Evolutionary conservation across 2,329 filamentous ascomycete species (phyloP).

Genomic region (Calonectria pauciramosa): DNA sequence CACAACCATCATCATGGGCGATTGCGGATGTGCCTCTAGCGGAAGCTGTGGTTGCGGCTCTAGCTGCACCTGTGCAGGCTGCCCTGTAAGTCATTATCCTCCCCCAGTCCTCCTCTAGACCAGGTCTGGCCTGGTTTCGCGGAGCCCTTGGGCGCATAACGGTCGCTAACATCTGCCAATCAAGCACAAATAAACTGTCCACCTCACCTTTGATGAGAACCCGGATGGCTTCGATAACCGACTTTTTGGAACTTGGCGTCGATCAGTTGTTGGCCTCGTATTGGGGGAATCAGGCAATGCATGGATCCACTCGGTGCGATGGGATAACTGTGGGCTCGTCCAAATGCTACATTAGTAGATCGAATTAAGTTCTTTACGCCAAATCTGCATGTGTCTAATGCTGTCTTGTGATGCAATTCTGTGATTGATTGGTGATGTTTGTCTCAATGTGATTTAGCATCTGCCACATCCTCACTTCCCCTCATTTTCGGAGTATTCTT

Average conservation of each 20-base stretch:
- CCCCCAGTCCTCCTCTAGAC: neutral
- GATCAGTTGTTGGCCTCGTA: slow-evolving; percentile 13
- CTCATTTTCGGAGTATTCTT: neutral
- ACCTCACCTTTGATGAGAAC: slow-evolving; percentile 38
- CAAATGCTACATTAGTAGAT: slow-evolving; percentile 18
- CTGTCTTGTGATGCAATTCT: neutral
- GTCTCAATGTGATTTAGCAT: neutral
- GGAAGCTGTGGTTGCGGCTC: slow-evolving; percentile 59
- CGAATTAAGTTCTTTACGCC: slow-evolving; percentile 2
- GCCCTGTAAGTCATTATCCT: slow-evolving; percentile 54
- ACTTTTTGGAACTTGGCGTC: slow-evolving; percentile 20
- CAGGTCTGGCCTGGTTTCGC: slow-evolving; percentile 21
- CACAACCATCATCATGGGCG: slow-evolving; percentile 54
- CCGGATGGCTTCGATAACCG: slow-evolving; percentile 37
- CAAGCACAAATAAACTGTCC: slow-evolving; percentile 46
- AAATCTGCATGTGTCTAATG: neutral
- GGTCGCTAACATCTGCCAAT: slow-evolving; percentile 40
- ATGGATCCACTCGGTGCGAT: slow-evolving; percentile 41
- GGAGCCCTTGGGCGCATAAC: neutral
- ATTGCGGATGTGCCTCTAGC: slow-evolving; percentile 57
- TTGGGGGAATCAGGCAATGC: slow-evolving; percentile 27
- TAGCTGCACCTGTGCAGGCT: slow-evolving; percentile 57
- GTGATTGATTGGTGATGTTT: neutral
- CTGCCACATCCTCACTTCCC: neutral
- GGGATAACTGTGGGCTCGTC: slow-evolving; percentile 4